Percentiles rank a stretch among this genome's conserved stretches.
phyloP scores from a whole-genome alignment of 495 filamentous ascomycete genomes.

The Talaromyces liani region DNA sequence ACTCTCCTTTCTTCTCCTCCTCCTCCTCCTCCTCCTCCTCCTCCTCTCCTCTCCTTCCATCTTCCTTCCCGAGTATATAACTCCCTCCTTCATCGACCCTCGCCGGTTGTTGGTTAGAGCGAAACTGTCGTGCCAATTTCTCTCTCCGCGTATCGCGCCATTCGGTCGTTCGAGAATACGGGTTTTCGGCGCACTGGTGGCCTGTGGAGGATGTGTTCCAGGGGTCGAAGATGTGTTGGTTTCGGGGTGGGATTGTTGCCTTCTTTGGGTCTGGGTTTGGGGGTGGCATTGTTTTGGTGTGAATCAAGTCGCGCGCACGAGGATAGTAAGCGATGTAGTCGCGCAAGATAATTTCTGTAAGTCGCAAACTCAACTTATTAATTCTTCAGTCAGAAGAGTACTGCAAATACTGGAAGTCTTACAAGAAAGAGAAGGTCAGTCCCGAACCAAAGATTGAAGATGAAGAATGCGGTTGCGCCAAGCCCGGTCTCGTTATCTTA shows the following conservation, averaged over 20 bases:
- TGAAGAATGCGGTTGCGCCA: not conserved
- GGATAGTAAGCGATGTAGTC: not conserved
- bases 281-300: not conserved
- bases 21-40: slow-evolving; percentile 1
- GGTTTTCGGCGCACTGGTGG: slow-evolving; percentile 67
- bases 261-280: not conserved
- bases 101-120: slow-evolving; percentile 15
- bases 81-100: not conserved
- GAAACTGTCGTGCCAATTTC: slow-evolving; percentile 65
- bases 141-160: slow-evolving; percentile 63
- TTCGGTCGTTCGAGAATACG: slow-evolving; percentile 46
- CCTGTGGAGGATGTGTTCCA: slow-evolving; percentile 79
- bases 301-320: not conserved
- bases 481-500: not conserved
- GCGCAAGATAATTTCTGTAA: too few species aligned
- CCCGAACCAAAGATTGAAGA: not conserved
- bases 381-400: not conserved
- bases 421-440: too few species aligned
- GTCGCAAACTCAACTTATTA: not conserved
- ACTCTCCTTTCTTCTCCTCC: slow-evolving; percentile 9
- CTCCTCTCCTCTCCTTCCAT: not conserved
- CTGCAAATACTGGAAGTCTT: too few species aligned
- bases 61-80: not conserved
- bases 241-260: not conserved
- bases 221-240: slow-evolving; percentile 52